These are phyloP conservation scores for Colletotrichum chrysophilum DNA, from an alignment of 2,329 filamentous ascomycete genomes.

Conservation along the genomic window DNA sequence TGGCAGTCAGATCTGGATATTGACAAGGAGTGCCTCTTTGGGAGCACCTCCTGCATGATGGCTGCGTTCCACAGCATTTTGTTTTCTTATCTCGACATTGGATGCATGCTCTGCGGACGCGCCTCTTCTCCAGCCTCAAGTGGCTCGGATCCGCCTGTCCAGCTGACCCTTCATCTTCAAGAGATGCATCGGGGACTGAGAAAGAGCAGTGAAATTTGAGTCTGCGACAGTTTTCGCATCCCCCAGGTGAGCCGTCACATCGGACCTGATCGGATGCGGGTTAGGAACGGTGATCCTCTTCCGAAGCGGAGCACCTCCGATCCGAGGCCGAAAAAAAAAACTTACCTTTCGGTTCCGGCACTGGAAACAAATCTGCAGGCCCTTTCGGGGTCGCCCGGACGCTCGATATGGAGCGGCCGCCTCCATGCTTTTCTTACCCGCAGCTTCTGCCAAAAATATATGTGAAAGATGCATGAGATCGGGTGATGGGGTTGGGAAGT, in stretches of 20 bases:
- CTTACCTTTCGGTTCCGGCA: slow-evolving; percentile 20
- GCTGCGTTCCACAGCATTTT: slow-evolving; percentile 12
- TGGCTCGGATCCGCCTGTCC: not conserved
- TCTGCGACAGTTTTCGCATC: slow-evolving; percentile 13
- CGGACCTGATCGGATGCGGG: slow-evolving; percentile 4
- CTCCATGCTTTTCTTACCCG: slow-evolving; percentile 7
- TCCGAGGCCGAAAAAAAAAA: not conserved
- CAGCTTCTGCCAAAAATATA: not conserved
- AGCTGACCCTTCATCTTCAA: not conserved
- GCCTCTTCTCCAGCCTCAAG: slow-evolving; percentile 9
- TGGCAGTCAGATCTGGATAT: not conserved
- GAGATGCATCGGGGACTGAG: not conserved
- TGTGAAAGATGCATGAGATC: slow-evolving; percentile 1
- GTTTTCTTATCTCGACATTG: slow-evolving; percentile 15
- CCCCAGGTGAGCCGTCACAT: slow-evolving; percentile 9
- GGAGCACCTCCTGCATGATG: slow-evolving; percentile 1
- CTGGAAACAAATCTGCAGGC: slow-evolving; percentile 17
- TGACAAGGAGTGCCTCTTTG: slow-evolving; percentile 1
- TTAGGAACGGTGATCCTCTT: not conserved
- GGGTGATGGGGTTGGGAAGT: slow-evolving; percentile 1
- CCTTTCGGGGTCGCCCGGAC: slow-evolving; percentile 11
- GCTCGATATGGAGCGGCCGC: not conserved
- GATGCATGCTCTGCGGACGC: slow-evolving; percentile 14
- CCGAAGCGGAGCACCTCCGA: not conserved
- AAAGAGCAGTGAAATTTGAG: slow-evolving; percentile 19